Evolutionary conservation across 2,329 filamentous ascomycete species (phyloP).

Genomic region (Ilyonectria sp.): DNA sequence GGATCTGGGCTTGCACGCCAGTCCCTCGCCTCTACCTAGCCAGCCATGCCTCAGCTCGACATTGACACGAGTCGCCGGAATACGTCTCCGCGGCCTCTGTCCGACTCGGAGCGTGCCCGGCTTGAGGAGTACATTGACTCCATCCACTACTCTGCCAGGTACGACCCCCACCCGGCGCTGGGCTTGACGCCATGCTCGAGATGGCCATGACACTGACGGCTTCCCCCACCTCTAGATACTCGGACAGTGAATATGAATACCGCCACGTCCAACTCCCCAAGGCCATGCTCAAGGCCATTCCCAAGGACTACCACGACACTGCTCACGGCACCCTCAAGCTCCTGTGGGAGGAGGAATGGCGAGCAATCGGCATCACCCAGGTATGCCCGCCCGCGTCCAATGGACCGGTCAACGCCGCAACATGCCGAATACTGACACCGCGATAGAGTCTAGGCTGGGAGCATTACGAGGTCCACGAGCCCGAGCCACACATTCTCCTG

Average conservation of each 20-base stretch:
- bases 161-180: constrained; percentile 49
- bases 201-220: constrained; percentile 5
- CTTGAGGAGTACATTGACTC: constrained; percentile 93
- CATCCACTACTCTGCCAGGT: constrained; percentile 97
- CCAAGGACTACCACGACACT: constrained; percentile 92
- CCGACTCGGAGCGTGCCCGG: constrained; percentile 84
- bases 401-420: constrained; percentile 1
- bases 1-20: neutral
- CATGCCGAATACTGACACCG: constrained; percentile 35
- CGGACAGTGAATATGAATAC: constrained; percentile 94
- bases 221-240: constrained; percentile 76
- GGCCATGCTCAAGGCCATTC: constrained; percentile 97
- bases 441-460: constrained; percentile 96
- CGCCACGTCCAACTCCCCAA: constrained; percentile 98
- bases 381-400: constrained; percentile 62
- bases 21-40: constrained; percentile 6
- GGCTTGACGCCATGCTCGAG: neutral
- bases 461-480: constrained; percentile 99
- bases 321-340: constrained; percentile 94
- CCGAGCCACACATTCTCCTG: constrained; percentile 96
- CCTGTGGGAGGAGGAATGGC: constrained; percentile 98
- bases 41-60: constrained; percentile 54
- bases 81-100: constrained; percentile 84
- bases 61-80: constrained; percentile 92
- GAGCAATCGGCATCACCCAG: constrained; percentile 96